Conservation (phyloP, 495 filamentous ascomycete species). For the Xylona heveae region DNA sequence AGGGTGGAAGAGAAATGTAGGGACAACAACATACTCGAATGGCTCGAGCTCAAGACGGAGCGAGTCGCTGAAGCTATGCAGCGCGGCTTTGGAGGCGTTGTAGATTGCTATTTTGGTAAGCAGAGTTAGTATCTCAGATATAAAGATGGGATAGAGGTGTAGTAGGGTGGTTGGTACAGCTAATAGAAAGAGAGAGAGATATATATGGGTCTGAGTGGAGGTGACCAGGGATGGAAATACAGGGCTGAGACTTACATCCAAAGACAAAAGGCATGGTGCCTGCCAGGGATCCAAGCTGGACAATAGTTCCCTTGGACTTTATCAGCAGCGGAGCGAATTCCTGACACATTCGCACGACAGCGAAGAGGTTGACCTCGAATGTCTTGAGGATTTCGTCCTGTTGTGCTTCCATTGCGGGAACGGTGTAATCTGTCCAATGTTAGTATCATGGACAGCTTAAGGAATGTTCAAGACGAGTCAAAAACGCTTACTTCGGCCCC, state of each 20-base stretch:
- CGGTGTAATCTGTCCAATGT: constrained; percentile 27
- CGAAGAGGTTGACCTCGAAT: constrained; percentile 38
- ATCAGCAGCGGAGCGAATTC: constrained; percentile 35
- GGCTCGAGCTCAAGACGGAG: constrained; percentile 32
- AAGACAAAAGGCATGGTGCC: constrained; percentile 33
- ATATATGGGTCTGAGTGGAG: too few relatives aligned
- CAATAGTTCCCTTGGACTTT: constrained; percentile 34
- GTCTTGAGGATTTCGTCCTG: constrained; percentile 25
- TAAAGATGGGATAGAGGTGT: too few relatives aligned
- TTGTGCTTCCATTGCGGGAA: constrained; percentile 36
- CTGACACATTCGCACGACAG: constrained; percentile 36
- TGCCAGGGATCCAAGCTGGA: constrained; percentile 36
- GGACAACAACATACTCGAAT: constrained; percentile 16
- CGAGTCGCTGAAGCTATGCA: constrained; percentile 37
- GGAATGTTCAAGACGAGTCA: not conserved
- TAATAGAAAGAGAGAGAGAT: too few relatives aligned
- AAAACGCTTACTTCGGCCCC: constrained; percentile 18
- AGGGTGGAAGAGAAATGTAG: not conserved
- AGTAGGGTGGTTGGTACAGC: too few relatives aligned
- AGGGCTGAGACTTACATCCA: constrained; percentile 11
- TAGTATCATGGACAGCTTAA: not conserved
- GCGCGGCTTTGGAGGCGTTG: constrained; percentile 40
- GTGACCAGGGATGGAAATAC: too few relatives aligned
- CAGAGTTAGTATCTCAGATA: too few relatives aligned
- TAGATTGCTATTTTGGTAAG: constrained; percentile 30